Base-by-base conservation (phyloP, 1,284 basidiomycete genomes). In the Leccinum pachyderme region DNA sequence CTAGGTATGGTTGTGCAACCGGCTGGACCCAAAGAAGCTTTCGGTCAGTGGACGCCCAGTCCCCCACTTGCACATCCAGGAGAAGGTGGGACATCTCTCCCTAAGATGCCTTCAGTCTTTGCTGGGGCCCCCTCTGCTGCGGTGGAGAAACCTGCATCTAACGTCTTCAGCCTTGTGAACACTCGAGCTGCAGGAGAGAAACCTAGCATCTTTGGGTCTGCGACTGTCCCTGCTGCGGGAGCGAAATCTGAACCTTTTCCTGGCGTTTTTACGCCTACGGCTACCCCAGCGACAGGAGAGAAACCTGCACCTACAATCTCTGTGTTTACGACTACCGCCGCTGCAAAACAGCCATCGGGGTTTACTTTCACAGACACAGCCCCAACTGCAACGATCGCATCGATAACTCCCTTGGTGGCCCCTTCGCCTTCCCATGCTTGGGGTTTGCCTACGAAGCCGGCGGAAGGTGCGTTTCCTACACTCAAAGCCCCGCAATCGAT, bases 51-150 rank as follows among this genome's bases (percentile, higher is more conserved):
- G 49, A 61, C 66, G 18, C 28, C 64, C 1, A 54, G 53, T 55
- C 33, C 28, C 3, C 33, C 27, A 12, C 29, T 25, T 37, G 5
- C 13, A 22, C 44, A 46, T 33, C 48, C 58, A 7, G 59, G 63
- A 39, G 61, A 61, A 60, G 49, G 33, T 51, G 67, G 59, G 7
- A 43, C 59, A 8, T 49, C 61, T 8, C 68, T 72, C 48, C 73
- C 75, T 0, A 74, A 71, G 59, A 77, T 75, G 2, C 80, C 82
- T 4, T 81, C 82, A 0, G 63, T 77, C 35, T 55, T 67, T 6
- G 47, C 63, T 57, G 27, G 44, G 13, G 47, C 33, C 39, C 7
- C 33, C 39, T 6, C 55, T 11, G 7, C 39, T 32, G 6, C 43
- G 31, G 61, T 27, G 25, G 55, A 60, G 59, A 56, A 63, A 54